Base-by-base conservation (phyloP, 75 land plant species). In the Pinus tabuliformis region DNA sequence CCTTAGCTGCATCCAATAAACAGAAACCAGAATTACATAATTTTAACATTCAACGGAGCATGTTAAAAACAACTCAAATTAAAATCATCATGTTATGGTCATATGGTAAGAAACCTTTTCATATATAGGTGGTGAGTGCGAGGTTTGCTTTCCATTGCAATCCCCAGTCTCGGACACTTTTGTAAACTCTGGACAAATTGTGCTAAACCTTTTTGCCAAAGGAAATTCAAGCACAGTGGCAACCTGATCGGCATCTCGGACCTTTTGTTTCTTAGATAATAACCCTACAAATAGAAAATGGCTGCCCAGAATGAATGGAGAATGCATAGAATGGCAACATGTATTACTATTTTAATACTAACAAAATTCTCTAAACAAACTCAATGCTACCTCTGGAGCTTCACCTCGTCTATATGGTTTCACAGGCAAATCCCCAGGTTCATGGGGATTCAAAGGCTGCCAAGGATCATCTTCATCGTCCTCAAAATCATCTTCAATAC, bases 391-490 rank as follows among this genome's bases (percentile, higher is more conserved):
- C 49, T 59, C 61, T 78, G 70, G 78, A 16, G 30, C 20, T 52
- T 76, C 77, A 95, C 98, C 96, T 91, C 76, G 81, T 80, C 70
- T 88, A 78, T 81, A 93, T 30, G 99, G 96, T 64, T 85, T 92
- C n/a, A 91, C 80, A 80, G 88, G 84, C 62, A 91, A 82, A 72
- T 84, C 87, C 33, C 99, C 99, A 78, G 84, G 83, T 85, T 89
- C 92, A 89, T 96, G 96, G 24, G 99, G 96, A 83, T 93, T 88
- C 77, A 96, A 82, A 33, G 89, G 99, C 63, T 84, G 86, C 99
- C 96, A 96, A 6, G 94, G 94, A 83, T 96, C 96, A 63, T 83
- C 82, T 9, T 83, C 85, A 49, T 92, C 95, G 59, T 88, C 89
- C n/a, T 84, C 88, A 20, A 81, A 75, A 54, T 85, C 82, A 60